A percentile compares a stretch with the other conserved stretches of the same genome.
Evolutionary conservation across 129 eudicot genomes (phyloP).

Genomic region (Silybum marianum): DNA sequence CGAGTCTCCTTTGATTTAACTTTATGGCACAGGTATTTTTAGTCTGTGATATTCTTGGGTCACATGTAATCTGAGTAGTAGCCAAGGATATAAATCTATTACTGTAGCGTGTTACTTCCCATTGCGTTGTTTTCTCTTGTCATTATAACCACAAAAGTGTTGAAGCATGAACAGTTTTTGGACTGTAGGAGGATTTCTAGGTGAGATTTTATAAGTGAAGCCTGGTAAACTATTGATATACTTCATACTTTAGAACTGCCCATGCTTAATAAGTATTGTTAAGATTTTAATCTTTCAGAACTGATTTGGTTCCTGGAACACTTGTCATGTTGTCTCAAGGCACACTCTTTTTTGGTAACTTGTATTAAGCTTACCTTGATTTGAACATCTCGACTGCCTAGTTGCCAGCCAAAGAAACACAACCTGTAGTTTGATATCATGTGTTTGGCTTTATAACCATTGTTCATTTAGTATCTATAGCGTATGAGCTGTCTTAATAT

Average conservation of each 20-base stretch:
- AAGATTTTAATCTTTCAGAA: not conserved
- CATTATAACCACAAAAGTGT: not conserved
- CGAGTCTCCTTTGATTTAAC: not conserved
- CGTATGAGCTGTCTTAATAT: not conserved
- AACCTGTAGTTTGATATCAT: not conserved
- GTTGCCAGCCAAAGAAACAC: not conserved
- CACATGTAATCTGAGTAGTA: not conserved
- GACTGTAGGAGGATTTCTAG: not conserved
- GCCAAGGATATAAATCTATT: not conserved
- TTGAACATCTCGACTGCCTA: not conserved
- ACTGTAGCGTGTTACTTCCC: not conserved
- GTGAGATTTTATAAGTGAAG: not conserved
- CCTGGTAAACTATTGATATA: not conserved
- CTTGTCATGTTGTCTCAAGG: not conserved
- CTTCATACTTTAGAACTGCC: not conserved
- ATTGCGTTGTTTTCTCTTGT: not conserved
- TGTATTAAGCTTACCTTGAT: not conserved
- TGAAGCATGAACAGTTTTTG: not conserved
- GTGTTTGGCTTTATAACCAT: not conserved
- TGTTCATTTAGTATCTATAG: not conserved
- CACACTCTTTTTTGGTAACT: not conserved
- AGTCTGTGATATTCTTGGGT: not conserved
- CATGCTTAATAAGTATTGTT: not conserved
- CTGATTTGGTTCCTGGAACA: not conserved
- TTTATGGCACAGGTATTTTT: not conserved